Evolutionary conservation across 2,329 filamentous ascomycete genomes (phyloP).

Genomic region (Aspergillus pseudoterreus): DNA sequence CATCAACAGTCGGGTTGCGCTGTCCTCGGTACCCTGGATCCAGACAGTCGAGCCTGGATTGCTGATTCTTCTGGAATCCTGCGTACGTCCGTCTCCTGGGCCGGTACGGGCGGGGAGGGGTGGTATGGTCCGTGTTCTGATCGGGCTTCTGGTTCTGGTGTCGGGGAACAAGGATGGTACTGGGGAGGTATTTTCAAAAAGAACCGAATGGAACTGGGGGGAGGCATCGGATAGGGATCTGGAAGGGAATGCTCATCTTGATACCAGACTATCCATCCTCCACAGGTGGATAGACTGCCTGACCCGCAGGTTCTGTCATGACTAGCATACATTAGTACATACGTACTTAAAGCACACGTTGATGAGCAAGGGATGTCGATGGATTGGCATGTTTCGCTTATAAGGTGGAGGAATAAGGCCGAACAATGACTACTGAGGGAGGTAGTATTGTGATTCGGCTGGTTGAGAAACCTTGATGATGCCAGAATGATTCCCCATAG

Average conservation of each 20-base stretch:
- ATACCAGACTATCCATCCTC: too few species aligned
- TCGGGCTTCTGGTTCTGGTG: too few species aligned
- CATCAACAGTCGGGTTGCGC: slow-evolving; percentile 5
- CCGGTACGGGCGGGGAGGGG: too few species aligned
- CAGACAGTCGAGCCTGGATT: neutral
- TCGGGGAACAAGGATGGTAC: neutral
- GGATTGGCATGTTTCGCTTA: neutral
- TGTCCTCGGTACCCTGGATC: slow-evolving; percentile 10
- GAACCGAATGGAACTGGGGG: neutral
- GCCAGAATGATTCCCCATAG: neutral
- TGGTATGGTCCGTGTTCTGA: too few species aligned
- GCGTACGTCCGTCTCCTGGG: neutral
- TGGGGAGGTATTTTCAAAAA: neutral
- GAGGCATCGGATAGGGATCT: too few species aligned
- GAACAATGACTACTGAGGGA: neutral
- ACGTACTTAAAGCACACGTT: too few species aligned
- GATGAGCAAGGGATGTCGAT: neutral
- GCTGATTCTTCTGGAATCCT: slow-evolving; percentile 8
- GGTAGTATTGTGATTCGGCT: neutral
- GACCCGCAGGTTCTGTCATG: too few species aligned
- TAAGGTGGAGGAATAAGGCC: neutral
- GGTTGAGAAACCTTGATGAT: neutral
- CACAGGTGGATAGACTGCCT: too few species aligned
- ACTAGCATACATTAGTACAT: too few species aligned
- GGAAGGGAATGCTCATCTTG: too few species aligned